These are phyloP conservation scores for Aurantiochytrium sp. DNA, from an alignment of 108 stramenopile species.

Conservation along the genomic window DNA sequence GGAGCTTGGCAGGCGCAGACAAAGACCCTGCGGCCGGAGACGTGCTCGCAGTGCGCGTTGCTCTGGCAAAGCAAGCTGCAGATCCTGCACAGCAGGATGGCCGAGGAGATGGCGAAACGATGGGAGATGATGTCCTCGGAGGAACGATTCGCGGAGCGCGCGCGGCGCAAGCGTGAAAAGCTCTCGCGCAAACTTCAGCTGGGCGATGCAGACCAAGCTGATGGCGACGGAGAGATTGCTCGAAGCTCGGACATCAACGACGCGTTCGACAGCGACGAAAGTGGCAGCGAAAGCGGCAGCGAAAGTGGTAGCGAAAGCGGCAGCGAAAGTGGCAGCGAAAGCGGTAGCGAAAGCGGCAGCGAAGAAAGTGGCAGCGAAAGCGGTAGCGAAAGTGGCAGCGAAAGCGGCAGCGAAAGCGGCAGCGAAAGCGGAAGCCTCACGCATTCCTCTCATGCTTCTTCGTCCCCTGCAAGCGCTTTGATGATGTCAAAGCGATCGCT, in stretches of 20 bases:
- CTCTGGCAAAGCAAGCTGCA: no score
- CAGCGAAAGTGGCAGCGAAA: background rate
- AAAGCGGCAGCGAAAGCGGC: background rate
- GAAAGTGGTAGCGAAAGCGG: background rate
- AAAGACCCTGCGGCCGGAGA: no score
- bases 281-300: background rate
- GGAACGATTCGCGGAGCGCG: background rate
- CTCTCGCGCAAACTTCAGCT: background rate
- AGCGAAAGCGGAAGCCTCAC: no score
- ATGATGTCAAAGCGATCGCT: no score
- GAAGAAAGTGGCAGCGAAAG: background rate
- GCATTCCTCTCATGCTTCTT: no score
- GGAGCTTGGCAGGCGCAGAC: no score
- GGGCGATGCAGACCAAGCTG: background rate
- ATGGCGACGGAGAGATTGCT: no score
- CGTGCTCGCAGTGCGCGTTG: no score
- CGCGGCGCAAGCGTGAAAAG: background rate
- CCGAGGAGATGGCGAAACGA: background rate
- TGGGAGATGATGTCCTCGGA: background rate
- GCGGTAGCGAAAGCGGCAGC: background rate
- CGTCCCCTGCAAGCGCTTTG: no score
- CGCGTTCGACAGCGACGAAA: no score
- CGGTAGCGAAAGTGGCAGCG: background rate
- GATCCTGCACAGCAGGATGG: background rate
- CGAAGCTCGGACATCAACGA: no score